Base-by-base conservation (phyloP, 495 filamentous ascomycete genomes). In the Neurospora sp. region DNA sequence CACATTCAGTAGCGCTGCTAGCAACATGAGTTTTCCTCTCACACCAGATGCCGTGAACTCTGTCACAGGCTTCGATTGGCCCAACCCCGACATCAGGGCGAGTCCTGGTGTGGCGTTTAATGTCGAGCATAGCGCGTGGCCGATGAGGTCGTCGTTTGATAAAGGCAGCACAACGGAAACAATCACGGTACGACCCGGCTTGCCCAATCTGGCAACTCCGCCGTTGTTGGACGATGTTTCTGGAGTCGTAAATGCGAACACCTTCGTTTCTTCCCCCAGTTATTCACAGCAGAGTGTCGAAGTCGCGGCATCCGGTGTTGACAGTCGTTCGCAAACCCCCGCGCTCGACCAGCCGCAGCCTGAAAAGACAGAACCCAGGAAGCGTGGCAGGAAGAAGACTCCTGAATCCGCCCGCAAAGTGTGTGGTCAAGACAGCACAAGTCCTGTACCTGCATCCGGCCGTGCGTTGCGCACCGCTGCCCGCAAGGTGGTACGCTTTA, bases 381-480 rank as follows among this genome's bases (percentile, higher is more conserved):
- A 66, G 15, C 54, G 54, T 36, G 54, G 28, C 28, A 66, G 54
- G 31, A 66, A 66, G 28, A 66, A 66, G 54, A 66, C 54, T 34
- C 54, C 54, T 19, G 54, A 66, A 36, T 66, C 28, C 15, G 54
- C 28, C 54, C 54, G 54, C 54, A 34, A 34, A 36, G 54, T 66
- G 54, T 66, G 54, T 66, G 28, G 54, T 9, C 54, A 66, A 66
- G 54, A 66, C 13, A 34, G 15, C 24, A 28, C 54, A 31, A 9
- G 13, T 31, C 54, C 28, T 19, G 54, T 34, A 36, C 28, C 28
- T 66, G 54, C 54, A 34, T 66, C 54, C 11, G 24, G 37, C 31
- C 62, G 39, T 8, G 40, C 66, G 6, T 38, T 77, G 39, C 71
- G 76, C 9, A 77, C 76, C 24, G 76, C 76, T 28, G 40, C 76